phyloP scores from a whole-genome alignment of 1,284 basidiomycete species.

The Apiotrichum siamense region DNA sequence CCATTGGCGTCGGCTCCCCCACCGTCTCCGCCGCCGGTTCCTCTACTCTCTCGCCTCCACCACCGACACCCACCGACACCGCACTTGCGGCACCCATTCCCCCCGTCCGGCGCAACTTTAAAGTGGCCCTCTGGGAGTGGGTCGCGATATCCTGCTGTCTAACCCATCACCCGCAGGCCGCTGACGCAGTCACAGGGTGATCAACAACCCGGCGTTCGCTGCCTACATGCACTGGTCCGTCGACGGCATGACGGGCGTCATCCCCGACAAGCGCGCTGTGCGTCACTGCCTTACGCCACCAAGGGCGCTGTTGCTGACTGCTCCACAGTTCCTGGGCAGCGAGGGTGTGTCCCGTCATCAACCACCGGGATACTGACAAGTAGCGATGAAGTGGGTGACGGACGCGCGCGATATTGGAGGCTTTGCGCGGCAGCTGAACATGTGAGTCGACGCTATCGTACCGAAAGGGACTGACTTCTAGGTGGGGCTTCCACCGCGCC shows the following conservation, averaged over 20 bases:
- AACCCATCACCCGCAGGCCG: background rate
- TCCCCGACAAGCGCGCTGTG: constrained; percentile 9
- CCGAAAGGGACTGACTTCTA: background rate
- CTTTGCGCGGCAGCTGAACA: constrained; percentile 18
- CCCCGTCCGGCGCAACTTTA: constrained; percentile 6
- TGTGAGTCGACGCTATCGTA: constrained; percentile 2
- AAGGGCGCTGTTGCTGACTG: background rate
- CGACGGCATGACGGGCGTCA: constrained; percentile 5
- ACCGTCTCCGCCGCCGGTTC: too few relatives aligned
- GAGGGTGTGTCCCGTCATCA: background rate
- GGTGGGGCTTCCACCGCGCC: constrained; percentile 16
- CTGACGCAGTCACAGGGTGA: too few relatives aligned
- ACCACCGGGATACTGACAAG: background rate
- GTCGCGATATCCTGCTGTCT: background rate
- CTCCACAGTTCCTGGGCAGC: constrained; percentile 11
- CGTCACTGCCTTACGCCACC: background rate
- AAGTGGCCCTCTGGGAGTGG: constrained; percentile 15
- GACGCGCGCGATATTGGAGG: constrained; percentile 11
- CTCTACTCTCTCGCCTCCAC: too few relatives aligned
- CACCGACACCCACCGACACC: background rate
- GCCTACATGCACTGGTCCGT: constrained; percentile 7
- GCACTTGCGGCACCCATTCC: too few relatives aligned
- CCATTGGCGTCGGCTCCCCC: too few relatives aligned
- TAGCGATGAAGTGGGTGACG: constrained; percentile 16
- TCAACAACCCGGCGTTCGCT: constrained; percentile 6